These are phyloP conservation scores for Leptosphaerulina australis DNA, from an alignment of 2,329 filamentous ascomycete genomes.

Conservation along the genomic window DNA sequence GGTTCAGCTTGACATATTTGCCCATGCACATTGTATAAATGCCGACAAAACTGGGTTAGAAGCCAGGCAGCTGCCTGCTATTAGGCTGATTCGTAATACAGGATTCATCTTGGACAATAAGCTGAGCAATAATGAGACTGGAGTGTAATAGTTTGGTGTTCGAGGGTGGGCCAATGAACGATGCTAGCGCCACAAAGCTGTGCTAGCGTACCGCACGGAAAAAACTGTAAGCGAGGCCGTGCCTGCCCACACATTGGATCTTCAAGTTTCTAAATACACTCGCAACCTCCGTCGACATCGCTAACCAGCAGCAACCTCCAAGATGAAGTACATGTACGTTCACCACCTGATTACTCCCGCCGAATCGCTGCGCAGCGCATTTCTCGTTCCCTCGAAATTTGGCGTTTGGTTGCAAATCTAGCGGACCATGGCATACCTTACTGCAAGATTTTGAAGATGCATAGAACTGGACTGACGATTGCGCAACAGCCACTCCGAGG, in stretches of 20 bases:
- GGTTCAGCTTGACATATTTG: too few relatives aligned
- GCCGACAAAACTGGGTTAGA: too few relatives aligned
- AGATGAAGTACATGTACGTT: conserved; percentile 92
- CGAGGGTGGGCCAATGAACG: not conserved
- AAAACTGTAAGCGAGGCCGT: conserved; percentile 3
- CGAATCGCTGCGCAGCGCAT: conserved; percentile 24
- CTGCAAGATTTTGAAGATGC: conserved; percentile 23
- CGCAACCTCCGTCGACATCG: conserved; percentile 40
- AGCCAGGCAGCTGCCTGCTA: too few relatives aligned
- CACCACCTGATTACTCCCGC: conserved; percentile 17
- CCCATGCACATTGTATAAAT: too few relatives aligned
- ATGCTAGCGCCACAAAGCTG: not conserved
- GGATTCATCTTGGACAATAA: too few relatives aligned
- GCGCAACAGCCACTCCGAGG: conserved; percentile 75
- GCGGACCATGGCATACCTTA: conserved; percentile 17
- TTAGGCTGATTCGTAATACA: too few relatives aligned
- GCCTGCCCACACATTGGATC: not conserved
- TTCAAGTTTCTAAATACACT: conserved; percentile 1
- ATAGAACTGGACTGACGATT: conserved; percentile 40
- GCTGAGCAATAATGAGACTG: not conserved
- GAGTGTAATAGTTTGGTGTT: not conserved
- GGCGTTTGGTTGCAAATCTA: conserved; percentile 20
- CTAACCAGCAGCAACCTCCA: conserved; percentile 58
- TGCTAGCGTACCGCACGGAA: not conserved
- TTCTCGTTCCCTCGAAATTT: conserved; percentile 18